Conservation (phyloP, 768 basidiomycete genomes). For the Lactarius quietus region DNA sequence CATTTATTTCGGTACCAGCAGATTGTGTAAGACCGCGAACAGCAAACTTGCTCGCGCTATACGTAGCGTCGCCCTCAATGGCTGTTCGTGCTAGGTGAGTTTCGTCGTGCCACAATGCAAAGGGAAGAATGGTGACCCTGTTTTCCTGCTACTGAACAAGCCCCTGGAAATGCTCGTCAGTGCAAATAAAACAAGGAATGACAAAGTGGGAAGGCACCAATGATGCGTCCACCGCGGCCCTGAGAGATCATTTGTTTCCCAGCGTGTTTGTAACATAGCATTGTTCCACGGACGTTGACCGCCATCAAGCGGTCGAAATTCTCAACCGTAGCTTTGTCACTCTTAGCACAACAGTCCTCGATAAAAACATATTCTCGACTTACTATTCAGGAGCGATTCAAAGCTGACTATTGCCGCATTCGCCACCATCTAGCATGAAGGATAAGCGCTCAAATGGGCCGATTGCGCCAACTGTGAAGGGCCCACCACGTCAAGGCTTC, state of each 20-base stretch:
- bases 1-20: constrained; percentile 8
- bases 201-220: not conserved
- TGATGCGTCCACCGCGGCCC: constrained; percentile 21
- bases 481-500: constrained; percentile 21
- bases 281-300: constrained; percentile 19
- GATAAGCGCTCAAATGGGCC: not conserved
- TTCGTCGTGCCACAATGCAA: not conserved
- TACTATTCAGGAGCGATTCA: not conserved
- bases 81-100: not conserved
- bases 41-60: constrained; percentile 28
- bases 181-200: not conserved
- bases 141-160: constrained; percentile 19
- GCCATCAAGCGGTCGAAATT: constrained; percentile 10
- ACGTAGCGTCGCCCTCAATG: not conserved
- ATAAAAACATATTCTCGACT: not conserved
- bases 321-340: constrained; percentile 5
- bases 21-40: constrained; percentile 28
- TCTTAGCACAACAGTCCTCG: not conserved
- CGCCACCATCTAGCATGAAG: constrained; percentile 22
- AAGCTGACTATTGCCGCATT: constrained; percentile 16
- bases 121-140: constrained; percentile 3
- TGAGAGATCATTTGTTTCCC: constrained; percentile 29
- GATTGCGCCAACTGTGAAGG: too few relatives aligned
- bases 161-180: constrained; percentile 7
- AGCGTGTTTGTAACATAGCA: constrained; percentile 30